phyloP scores from a whole-genome alignment of 768 basidiomycete genomes.

The Pisolithus albus region DNA sequence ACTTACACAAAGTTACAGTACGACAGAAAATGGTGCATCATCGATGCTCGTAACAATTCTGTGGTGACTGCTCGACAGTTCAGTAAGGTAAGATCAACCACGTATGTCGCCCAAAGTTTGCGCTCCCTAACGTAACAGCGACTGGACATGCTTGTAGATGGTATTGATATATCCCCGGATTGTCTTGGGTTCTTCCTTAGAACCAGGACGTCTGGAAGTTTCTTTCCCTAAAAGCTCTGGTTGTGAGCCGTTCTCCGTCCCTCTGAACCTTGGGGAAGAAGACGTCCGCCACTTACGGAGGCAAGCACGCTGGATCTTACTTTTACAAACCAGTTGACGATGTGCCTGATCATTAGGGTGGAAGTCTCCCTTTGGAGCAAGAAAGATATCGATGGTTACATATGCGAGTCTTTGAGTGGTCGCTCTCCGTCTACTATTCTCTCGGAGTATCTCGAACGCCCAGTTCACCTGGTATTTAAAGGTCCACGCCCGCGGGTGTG shows the following conservation, averaged over 20 bases:
- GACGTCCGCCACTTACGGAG: slow-evolving; percentile 46
- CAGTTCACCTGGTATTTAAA: slow-evolving; percentile 62
- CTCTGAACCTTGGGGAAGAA: slow-evolving; percentile 48
- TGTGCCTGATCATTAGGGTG: slow-evolving; percentile 32
- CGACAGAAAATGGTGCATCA: slow-evolving; percentile 66
- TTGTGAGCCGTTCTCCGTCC: slow-evolving; percentile 51
- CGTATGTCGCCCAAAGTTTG: no score
- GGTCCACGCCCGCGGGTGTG: slow-evolving; percentile 50
- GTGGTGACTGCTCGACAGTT: slow-evolving; percentile 66
- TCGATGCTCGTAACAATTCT: slow-evolving; percentile 45
- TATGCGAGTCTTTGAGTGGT: slow-evolving; percentile 42
- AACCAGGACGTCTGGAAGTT: slow-evolving; percentile 46
- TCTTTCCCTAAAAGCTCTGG: slow-evolving; percentile 55
- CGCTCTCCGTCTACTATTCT: slow-evolving; percentile 48
- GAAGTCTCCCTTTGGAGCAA: slow-evolving; percentile 45
- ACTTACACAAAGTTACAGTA: slow-evolving; percentile 35
- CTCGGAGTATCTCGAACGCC: slow-evolving; percentile 53
- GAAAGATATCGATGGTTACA: slow-evolving; percentile 55
- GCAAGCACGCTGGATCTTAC: slow-evolving; percentile 32
- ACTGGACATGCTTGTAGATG: slow-evolving; percentile 37
- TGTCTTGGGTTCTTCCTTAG: slow-evolving; percentile 36
- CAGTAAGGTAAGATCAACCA: slow-evolving; percentile 38
- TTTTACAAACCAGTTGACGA: slow-evolving; percentile 1
- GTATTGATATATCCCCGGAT: slow-evolving; percentile 58
- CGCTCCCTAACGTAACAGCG: neutral